Base-by-base conservation (phyloP, 345 rosid species). In the Anacardium occidentale region DNA sequence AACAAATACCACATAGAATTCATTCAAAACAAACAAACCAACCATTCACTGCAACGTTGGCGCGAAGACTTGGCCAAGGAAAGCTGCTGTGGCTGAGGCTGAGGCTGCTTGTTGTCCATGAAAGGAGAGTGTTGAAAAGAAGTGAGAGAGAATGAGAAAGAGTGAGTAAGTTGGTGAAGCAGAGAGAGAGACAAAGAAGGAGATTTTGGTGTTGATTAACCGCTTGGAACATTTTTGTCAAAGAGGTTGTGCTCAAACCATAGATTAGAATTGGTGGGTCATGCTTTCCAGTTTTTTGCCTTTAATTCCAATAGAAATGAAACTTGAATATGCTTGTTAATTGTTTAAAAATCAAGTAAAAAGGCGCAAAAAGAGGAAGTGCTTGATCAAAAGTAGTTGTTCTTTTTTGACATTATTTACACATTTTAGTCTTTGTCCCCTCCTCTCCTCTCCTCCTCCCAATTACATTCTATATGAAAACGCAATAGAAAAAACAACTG, bases 21-120 rank as follows among this genome's bases (percentile, higher is more conserved):
- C 42, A 6, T 5, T 37, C 9, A 37, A 37, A 37, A 37, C 7
- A 37, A 29, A 29, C 8, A 11, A 71, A 64, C 81, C 66, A 68
- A 94, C 98, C 98, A 91, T 90, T 94, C 97, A 84, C 79, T 90
- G 84, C 74, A 91, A 58, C 93, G 79, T 76, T 90, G 96, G 77
- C 98, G 78, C n/a, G 96, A 90, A 79, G 86, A 85, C 81, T 90
- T 94, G 51, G 93, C 79, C 81, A 87, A 70, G 10, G 92, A 88
- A 70, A 86, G 84, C 71, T 88, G 93, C 18, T 83, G 87, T 42
- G 79, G 85, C 6, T 83, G 81, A 54, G 72, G 79, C 55, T 75
- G 80, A 54, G 72, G 79, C 55, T 75, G 80, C 21, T 73, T 75
- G 52, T 70, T 87, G 75, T 93, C 98, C 98, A 93, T 91, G 82